Base-by-base conservation (phyloP, 768 basidiomycete species). In the Kwoniella dejecticola region DNA sequence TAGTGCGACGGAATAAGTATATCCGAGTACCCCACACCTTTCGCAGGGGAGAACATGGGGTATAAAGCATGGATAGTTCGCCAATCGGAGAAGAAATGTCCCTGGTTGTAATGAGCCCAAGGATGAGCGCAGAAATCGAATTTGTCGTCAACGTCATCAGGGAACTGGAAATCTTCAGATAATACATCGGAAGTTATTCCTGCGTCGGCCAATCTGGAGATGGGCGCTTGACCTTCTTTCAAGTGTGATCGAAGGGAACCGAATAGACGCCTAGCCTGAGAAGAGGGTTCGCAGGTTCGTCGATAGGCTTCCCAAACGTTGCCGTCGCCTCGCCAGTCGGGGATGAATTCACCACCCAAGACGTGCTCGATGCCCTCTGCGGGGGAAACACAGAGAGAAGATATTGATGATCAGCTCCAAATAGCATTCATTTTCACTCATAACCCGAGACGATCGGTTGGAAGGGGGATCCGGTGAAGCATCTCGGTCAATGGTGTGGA, bases 41-140 rank as follows among this genome's bases (percentile, higher is more conserved):
- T 91, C 0, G 92, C 90, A 1, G 95, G 93, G 1, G 91, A 93
- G 79, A 99, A 89, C 27, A 99, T 85, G 6, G 96, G 96, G 78
- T 90, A 94, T n/a, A 95, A 82, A 1, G 85, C 85, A 11, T 89
- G 85, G 60, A 97, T 87, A 0, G 88, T 89, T 21, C 94, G 83
- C 90, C 91, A 96, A 79, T 99, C 95, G 17, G 90, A 91, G 84
- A 96, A 98, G 79, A 96, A 97, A 79, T 92, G 93, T 11, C 94
- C 93, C 75, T 98, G 96, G 27, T 84, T 83, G 72, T 89, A 87
- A 67, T 88, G 92, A 19, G 89, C 87, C 80, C 90, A 88, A 0
- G 95, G 92, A 31, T 85, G 81, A 30, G 80, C 72, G 79, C 96
- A 99, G 74, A 89, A 93, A 72, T 94, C 87, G 63, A 85, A 83